These are phyloP conservation scores for Spergularia marina DNA, from an alignment of 148 eudicot genomes.

Conservation along the genomic window DNA sequence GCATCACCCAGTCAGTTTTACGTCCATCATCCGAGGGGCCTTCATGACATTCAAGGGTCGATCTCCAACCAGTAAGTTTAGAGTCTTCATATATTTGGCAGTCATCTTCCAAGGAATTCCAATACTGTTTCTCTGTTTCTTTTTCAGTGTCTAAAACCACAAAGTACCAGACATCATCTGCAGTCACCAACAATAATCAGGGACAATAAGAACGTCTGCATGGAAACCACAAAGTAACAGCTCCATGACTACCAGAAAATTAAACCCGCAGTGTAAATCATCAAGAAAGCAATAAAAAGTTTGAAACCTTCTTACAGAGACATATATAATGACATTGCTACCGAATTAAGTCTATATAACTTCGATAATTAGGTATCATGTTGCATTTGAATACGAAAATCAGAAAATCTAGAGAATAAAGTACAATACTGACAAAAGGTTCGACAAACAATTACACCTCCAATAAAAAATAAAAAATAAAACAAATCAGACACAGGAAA, in stretches of 20 bases:
- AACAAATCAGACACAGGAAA: too few relatives aligned
- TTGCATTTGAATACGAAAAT: too few relatives aligned
- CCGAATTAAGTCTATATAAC: too few relatives aligned
- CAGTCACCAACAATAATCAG: conserved; percentile 10
- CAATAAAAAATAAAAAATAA: neutral
- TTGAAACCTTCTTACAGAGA: too few relatives aligned
- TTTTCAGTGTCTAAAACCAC: conserved; percentile 28
- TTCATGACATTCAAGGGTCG: conserved; percentile 48
- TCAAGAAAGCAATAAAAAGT: neutral
- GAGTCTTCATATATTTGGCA: conserved; percentile 39
- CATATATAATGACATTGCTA: too few relatives aligned
- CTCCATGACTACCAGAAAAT: neutral
- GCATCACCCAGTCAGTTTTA: conserved; percentile 61
- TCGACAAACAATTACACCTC: too few relatives aligned
- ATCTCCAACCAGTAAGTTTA: conserved; percentile 55
- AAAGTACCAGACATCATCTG: conserved; percentile 51
- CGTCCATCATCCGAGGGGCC: conserved; percentile 33
- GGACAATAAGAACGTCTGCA: neutral
- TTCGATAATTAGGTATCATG: too few relatives aligned
- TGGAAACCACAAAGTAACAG: neutral
- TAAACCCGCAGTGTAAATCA: neutral
- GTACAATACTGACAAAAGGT: neutral
- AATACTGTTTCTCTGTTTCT: conserved; percentile 37
- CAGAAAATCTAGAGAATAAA: neutral
- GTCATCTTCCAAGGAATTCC: conserved; percentile 47